A percentile compares a stretch with the other conserved stretches of the same genome.
Conservation (phyloP, 1,139 yeast genomes). For the Pichiaceae sp. region DNA sequence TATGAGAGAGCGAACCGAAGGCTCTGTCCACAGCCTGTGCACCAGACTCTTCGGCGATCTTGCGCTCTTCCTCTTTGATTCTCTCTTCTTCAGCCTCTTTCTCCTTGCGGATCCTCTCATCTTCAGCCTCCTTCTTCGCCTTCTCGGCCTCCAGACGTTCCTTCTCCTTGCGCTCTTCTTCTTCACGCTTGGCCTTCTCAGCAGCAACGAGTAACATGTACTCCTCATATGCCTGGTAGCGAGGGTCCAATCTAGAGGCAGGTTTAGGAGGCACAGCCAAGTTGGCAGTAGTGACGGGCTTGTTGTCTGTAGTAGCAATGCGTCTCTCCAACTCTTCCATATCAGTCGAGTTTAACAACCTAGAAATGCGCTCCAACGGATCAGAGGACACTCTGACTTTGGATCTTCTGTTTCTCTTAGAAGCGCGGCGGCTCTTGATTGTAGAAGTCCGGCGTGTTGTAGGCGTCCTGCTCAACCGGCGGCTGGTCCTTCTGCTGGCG, state of each 20-base stretch:
- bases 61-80: slow-evolving; percentile 6
- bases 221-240: slow-evolving; percentile 22
- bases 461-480: neutral
- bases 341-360: slow-evolving; percentile 25
- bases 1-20: slow-evolving; percentile 20
- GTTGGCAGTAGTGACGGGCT: slow-evolving; percentile 15
- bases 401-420: neutral
- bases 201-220: slow-evolving; percentile 20
- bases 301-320: slow-evolving; percentile 26
- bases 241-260: slow-evolving; percentile 63
- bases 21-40: slow-evolving; percentile 5
- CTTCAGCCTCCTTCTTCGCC: slow-evolving; percentile 4
- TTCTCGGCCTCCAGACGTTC: slow-evolving; percentile 9
- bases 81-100: slow-evolving; percentile 7
- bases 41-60: slow-evolving; percentile 5
- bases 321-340: slow-evolving; percentile 37
- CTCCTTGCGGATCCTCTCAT: slow-evolving; percentile 6
- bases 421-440: slow-evolving; percentile 1
- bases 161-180: slow-evolving; percentile 11
- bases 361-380: slow-evolving; percentile 23
- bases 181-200: slow-evolving; percentile 5
- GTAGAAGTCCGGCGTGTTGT: neutral
- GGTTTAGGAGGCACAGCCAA: slow-evolving; percentile 44
- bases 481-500: neutral
- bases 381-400: slow-evolving; percentile 6